Percentiles rank a stretch among this genome's conserved stretches.
phyloP scores from a whole-genome alignment of 2,329 filamentous ascomycete species.

The Hawksworthiomyces lignivorus region DNA sequence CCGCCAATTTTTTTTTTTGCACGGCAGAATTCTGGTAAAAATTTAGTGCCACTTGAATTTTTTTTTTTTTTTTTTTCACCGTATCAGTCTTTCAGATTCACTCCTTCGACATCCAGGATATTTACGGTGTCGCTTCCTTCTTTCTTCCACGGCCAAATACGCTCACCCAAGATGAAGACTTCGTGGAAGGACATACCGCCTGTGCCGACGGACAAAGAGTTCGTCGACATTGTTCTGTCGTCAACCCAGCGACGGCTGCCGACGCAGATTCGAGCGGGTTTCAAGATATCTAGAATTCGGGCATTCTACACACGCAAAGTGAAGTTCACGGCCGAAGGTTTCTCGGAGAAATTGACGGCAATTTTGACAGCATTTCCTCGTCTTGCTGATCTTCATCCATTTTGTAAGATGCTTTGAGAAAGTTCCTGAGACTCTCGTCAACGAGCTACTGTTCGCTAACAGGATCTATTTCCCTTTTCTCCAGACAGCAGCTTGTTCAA shows the following conservation, averaged over 20 bases:
- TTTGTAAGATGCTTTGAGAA: conserved; percentile 65
- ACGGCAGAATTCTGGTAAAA: conserved; percentile 13
- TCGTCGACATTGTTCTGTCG: conserved; percentile 93
- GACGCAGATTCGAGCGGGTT: conserved; percentile 83
- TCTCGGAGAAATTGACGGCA: conserved; percentile 82
- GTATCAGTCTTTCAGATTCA: not conserved
- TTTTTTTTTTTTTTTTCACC: conserved; percentile 6
- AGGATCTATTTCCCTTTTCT: conserved; percentile 59
- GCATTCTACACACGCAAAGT: conserved; percentile 94
- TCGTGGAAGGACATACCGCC: conserved; percentile 68
- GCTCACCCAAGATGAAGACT: conserved; percentile 15
- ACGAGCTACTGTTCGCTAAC: no score
- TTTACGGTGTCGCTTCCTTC: no score
- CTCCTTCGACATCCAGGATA: no score
- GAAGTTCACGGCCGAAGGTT: conserved; percentile 83
- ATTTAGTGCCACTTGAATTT: no score
- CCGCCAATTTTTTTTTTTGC: conserved; percentile 9
- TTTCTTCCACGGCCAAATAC: no score
- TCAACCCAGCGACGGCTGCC: conserved; percentile 87
- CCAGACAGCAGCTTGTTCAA: conserved; percentile 70
- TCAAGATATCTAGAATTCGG: conserved; percentile 91
- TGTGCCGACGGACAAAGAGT: conserved; percentile 88
- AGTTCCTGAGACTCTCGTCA: no score
- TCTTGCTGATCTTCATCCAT: conserved; percentile 89
- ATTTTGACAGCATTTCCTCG: conserved; percentile 92